Base-by-base conservation (phyloP, 805 yeast genomes). In the Cyberlindnera petersonii region DNA sequence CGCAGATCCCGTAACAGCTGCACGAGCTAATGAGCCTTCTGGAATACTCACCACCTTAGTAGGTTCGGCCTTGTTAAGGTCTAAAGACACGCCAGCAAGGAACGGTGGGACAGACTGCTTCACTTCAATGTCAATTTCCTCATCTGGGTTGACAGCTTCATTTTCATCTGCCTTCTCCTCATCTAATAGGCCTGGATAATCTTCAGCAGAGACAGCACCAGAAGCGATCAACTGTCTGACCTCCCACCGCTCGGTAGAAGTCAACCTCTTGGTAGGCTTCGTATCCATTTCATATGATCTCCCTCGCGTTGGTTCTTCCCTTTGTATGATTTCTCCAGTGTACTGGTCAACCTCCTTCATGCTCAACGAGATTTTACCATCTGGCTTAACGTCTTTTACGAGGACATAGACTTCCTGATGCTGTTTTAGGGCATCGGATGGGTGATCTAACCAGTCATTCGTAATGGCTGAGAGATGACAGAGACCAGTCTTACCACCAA, bases 201-300 rank as follows among this genome's bases (percentile, higher is more conserved):
- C 89, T 3, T 75, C 69, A 1, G 82, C 74, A 5, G 78, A 68
- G 0, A 78, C 75, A 0, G 76, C 89, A 3, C 95, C 95, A 5
- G 91, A 75, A 0, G 91, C 80, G 19, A 83, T 84, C 31, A 89
- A 63, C 55, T 89, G 96, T 24, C 84, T 69, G 36, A 86, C 71
- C 55, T 91, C 97, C 95, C 96, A 89, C 40, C 87, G 63, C 60
- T 89, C 98, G 0, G 94, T 94, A 0, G 94, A 83, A 0, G 94
- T 82, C 24, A 82, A 58, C 37, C 85, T 69, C 30, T 29, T 35
- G 23, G 39, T 24, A 3, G 39, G 39, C 10, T 30, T 11, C 4
- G 18, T 9, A 17, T 29, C 17, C 14, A 20, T 8, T 6, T 35
- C 34, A 9, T 11, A 4, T 3, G 33, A 11, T 35, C 39, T 29